Percentiles rank a stretch among this genome's conserved stretches.
These are phyloP conservation scores for Pinus taeda DNA, from an alignment of 75 land plant species.

Conservation along the genomic window DNA sequence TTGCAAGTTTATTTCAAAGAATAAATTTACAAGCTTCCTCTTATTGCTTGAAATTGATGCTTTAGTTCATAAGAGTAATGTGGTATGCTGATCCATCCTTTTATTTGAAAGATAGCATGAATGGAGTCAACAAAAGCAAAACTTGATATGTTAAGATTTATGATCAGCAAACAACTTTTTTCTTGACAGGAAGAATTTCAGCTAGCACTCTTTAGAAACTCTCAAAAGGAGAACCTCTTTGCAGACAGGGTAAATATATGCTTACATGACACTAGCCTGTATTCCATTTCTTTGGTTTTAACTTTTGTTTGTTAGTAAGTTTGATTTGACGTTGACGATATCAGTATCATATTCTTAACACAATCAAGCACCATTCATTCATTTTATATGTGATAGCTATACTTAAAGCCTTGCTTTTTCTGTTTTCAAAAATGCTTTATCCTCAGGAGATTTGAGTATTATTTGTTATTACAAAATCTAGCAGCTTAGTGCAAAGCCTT, in stretches of 20 bases:
- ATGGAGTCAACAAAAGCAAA: background rate
- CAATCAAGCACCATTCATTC: background rate
- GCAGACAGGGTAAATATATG: constrained; percentile 57
- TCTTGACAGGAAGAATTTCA: constrained; percentile 66
- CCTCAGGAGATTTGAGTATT: background rate
- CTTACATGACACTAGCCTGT: background rate
- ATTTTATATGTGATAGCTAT: background rate
- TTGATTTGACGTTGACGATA: background rate
- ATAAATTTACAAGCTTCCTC: no score
- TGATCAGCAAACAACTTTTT: background rate
- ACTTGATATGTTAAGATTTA: background rate
- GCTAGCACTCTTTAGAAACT: constrained; percentile 59
- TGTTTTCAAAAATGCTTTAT: background rate
- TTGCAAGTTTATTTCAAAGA: no score
- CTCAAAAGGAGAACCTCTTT: constrained; percentile 61
- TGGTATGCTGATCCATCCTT: background rate
- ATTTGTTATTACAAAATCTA: background rate
- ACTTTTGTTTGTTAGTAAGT: background rate
- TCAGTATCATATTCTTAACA: background rate
- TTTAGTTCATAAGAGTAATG: background rate
- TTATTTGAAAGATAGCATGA: background rate
- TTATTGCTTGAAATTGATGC: background rate
- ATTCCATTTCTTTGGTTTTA: background rate
- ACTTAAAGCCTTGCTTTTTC: background rate
- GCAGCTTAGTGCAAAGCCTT: background rate